These are phyloP conservation scores for Solanum dulcamara DNA, from an alignment of 257 asterid genomes.

Conservation along the genomic window DNA sequence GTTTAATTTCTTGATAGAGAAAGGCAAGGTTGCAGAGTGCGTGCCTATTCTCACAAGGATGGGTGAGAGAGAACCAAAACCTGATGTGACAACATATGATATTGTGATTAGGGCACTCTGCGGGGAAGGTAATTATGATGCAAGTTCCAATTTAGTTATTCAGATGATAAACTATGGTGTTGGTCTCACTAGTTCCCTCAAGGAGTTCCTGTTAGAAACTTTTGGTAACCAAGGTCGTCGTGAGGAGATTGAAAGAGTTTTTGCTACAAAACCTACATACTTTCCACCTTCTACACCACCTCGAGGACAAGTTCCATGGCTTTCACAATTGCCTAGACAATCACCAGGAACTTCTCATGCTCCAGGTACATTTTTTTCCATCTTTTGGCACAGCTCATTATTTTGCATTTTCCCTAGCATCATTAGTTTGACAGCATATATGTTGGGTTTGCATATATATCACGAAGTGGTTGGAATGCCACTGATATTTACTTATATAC, in stretches of 20 bases:
- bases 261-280: constrained; percentile 20
- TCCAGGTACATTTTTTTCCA: neutral
- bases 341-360: neutral
- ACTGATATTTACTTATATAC: neutral
- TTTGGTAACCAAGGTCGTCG: constrained; percentile 50
- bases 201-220: constrained; percentile 37
- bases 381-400: neutral
- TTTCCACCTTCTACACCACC: constrained; percentile 19
- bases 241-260: constrained; percentile 38
- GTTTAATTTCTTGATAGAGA: constrained; percentile 62
- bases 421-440: neutral
- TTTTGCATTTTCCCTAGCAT: neutral
- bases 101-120: constrained; percentile 59
- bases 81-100: constrained; percentile 71
- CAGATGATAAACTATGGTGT: constrained; percentile 51
- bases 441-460: neutral
- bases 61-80: constrained; percentile 69
- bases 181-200: constrained; percentile 44
- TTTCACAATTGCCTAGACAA: constrained; percentile 20
- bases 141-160: constrained; percentile 23
- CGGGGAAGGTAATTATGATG: constrained; percentile 33
- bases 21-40: constrained; percentile 51
- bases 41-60: constrained; percentile 53
- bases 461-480: neutral
- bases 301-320: constrained; percentile 1